Percentiles rank a stretch among this genome's conserved stretches.
These are phyloP conservation scores for Emergomyces africanus DNA, from an alignment of 2,329 filamentous ascomycete genomes.

Conservation along the genomic window DNA sequence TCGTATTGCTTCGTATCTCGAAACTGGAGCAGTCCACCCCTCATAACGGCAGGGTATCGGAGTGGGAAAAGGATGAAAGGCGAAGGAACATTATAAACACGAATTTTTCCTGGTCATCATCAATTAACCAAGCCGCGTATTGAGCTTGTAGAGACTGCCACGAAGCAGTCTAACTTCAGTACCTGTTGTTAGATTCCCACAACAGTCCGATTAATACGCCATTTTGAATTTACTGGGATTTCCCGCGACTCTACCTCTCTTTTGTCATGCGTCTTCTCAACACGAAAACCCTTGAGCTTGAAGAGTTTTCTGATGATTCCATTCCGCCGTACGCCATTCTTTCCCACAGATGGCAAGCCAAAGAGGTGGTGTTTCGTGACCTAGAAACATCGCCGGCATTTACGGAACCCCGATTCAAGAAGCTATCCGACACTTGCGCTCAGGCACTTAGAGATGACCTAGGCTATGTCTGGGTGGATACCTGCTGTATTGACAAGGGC, in stretches of 20 bases:
- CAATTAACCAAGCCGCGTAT: background rate
- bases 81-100: background rate
- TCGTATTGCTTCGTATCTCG: background rate
- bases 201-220: background rate
- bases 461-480: conserved; percentile 27
- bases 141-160: background rate
- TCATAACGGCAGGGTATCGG: background rate
- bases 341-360: conserved; percentile 14
- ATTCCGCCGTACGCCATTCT: conserved; percentile 15
- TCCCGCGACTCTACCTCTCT: background rate
- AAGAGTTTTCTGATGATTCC: background rate
- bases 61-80: background rate
- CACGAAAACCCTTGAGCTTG: background rate
- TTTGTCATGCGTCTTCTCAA: conserved; percentile 2
- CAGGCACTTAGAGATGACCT: conserved; percentile 16
- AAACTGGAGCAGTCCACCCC: background rate
- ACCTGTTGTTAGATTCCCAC: background rate
- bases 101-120: background rate
- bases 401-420: conserved; percentile 1
- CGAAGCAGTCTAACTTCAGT: too few species aligned
- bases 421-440: conserved; percentile 2
- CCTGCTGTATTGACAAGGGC: conserved; percentile 28
- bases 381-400: background rate
- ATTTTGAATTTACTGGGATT: background rate
- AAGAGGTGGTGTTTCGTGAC: conserved; percentile 15